Evolutionary conservation across 345 rosid genomes (phyloP).

Genomic region (Brassica juncea): DNA sequence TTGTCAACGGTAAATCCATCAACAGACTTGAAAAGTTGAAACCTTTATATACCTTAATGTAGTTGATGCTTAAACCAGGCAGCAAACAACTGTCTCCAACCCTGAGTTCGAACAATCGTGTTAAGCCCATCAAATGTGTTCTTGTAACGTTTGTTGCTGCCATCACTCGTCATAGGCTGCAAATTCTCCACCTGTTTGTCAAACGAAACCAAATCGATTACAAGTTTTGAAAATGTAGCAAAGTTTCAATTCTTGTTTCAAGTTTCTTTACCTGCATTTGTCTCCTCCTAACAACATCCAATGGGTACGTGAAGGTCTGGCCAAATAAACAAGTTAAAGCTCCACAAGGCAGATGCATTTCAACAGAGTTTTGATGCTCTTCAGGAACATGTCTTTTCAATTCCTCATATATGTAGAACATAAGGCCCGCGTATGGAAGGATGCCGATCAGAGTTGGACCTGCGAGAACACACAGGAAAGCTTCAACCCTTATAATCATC

Average conservation of each 20-base stretch:
- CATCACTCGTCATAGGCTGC: constrained; percentile 53
- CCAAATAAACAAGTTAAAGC: constrained; percentile 94
- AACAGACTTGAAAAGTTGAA: constrained; percentile 1
- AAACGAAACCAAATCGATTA: background rate
- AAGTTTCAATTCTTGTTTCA: constrained; percentile 3
- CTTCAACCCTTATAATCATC: constrained; percentile 21
- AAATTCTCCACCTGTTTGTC: constrained; percentile 72
- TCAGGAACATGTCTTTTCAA: constrained; percentile 91
- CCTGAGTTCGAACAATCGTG: constrained; percentile 71
- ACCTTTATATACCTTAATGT: constrained; percentile 62
- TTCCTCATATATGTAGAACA: constrained; percentile 90
- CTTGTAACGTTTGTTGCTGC: constrained; percentile 57
- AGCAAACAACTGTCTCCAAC: constrained; percentile 94
- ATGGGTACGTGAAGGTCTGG: constrained; percentile 90
- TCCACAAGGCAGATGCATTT: constrained; percentile 92
- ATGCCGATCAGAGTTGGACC: constrained; percentile 93
- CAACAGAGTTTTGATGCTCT: constrained; percentile 81
- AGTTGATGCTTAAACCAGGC: constrained; percentile 84
- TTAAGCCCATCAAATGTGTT: constrained; percentile 75
- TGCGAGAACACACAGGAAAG: constrained; percentile 39
- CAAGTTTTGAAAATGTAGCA: constrained; percentile 5
- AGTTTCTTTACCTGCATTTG: constrained; percentile 85
- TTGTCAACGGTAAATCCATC: too few species aligned
- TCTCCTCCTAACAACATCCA: constrained; percentile 87
- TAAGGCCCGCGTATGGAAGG: constrained; percentile 93